These are phyloP conservation scores for Fusarium sp. DNA, from an alignment of 2,329 filamentous ascomycete genomes.

Conservation along the genomic window DNA sequence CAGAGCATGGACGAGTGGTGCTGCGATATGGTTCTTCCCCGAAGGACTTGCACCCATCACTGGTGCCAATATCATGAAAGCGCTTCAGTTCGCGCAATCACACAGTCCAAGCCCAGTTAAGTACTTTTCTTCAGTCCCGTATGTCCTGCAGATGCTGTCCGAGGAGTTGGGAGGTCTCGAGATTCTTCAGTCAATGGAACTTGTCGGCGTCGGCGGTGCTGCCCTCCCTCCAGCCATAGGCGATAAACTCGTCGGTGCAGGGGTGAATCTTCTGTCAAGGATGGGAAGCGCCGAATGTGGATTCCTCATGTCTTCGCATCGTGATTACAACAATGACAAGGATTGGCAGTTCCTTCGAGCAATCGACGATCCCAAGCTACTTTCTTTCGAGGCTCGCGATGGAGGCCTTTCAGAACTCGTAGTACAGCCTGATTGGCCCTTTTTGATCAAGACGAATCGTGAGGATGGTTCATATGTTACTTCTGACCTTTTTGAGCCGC, in stretches of 20 bases:
- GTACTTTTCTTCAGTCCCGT: slow-evolving; percentile 74
- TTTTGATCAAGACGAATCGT: slow-evolving; percentile 69
- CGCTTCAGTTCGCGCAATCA: slow-evolving; percentile 57
- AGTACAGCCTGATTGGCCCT: slow-evolving; percentile 68
- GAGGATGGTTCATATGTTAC: slow-evolving; percentile 72
- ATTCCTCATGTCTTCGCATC: slow-evolving; percentile 73
- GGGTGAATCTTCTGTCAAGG: slow-evolving; percentile 70
- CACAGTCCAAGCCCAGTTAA: slow-evolving; percentile 53
- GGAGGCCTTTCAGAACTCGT: slow-evolving; percentile 66
- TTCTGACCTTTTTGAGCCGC: slow-evolving; percentile 71
- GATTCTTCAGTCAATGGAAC: slow-evolving; percentile 64
- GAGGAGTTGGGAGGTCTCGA: slow-evolving; percentile 58
- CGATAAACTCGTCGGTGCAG: slow-evolving; percentile 62
- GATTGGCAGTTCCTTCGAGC: slow-evolving; percentile 72
- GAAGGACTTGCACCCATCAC: slow-evolving; percentile 69
- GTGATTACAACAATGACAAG: slow-evolving; percentile 66
- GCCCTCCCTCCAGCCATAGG: slow-evolving; percentile 67
- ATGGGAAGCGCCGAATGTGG: slow-evolving; percentile 77
- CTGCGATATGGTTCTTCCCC: slow-evolving; percentile 73
- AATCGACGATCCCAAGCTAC: slow-evolving; percentile 46
- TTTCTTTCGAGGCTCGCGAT: slow-evolving; percentile 62
- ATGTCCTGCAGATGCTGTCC: slow-evolving; percentile 67
- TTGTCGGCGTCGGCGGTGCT: slow-evolving; percentile 75
- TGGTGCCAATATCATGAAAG: slow-evolving; percentile 63
- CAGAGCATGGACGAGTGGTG: slow-evolving; percentile 70